Base-by-base conservation (phyloP, 306 rosid species). In the Prunus armeniaca region DNA sequence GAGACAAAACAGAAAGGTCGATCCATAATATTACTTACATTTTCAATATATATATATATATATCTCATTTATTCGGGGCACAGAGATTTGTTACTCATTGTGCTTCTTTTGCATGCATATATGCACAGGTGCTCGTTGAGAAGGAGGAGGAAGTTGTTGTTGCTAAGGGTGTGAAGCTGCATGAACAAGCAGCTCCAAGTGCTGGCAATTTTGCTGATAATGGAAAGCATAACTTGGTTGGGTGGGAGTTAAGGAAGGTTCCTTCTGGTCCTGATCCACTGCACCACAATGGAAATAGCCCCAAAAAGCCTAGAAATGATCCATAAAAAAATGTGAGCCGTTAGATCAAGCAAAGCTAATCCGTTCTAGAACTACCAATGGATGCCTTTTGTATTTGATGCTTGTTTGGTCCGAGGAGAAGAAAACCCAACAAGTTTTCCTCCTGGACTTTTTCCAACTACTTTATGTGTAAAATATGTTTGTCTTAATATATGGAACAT, bases 191-290 rank as follows among this genome's bases (percentile, higher is more conserved):
- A 30, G 82, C 76, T 60, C 47, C 9, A 38, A 38, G 71, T 41
- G 20, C 24, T 47, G 74, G 49, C 3, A 10, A 49, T 52, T 77
- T 32, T 3, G 9, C 0, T 18, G n/a, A 3, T 1, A 19, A 64
- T 32, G 47, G 71, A 34, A 79, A 78, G 22, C 17, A 25, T 27
- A 78, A 67, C 32, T 17, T 70, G 56, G 19, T 65, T 65, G 78
- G 60, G 22, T 82, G 76, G 83, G 88, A 83, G 84, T 72, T 91
- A 49, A 87, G 91, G 88, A 84, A 76, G 69, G 88, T 86, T 79
- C 96, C 91, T 15, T 80, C 90, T 0, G 93, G 96, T 57, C 96
- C 96, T 64, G 91, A 91, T 65, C 96, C 96, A 0, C 69, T 91
- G 68, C 96, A 91, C 73, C 96, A 87, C 34, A 80, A 91, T 34